phyloP scores from a whole-genome alignment of 805 yeast genomes.

The Torulaspora franciscae region DNA sequence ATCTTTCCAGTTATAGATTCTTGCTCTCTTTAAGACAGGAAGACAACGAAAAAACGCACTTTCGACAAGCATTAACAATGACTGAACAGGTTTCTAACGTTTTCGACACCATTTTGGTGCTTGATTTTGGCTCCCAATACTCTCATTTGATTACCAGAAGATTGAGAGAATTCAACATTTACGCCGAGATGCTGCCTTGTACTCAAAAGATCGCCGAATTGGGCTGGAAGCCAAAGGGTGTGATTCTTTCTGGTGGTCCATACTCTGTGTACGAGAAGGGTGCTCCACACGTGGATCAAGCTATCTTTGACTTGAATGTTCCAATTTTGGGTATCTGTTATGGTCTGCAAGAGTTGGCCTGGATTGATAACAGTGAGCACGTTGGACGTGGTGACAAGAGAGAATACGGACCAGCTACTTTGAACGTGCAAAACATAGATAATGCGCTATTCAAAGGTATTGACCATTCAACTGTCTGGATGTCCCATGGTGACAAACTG shows the following conservation, averaged over 20 bases:
- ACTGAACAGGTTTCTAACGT: constrained; percentile 68
- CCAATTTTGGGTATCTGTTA: constrained; percentile 97
- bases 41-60: neutral
- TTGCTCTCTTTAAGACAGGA: neutral
- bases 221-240: constrained; percentile 93
- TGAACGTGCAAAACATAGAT: constrained; percentile 61
- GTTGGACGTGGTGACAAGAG: constrained; percentile 96
- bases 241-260: constrained; percentile 94
- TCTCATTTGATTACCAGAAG: constrained; percentile 95
- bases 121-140: constrained; percentile 98
- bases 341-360: constrained; percentile 98
- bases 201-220: constrained; percentile 93
- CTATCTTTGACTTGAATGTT: constrained; percentile 80
- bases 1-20: neutral
- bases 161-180: constrained; percentile 94
- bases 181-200: constrained; percentile 99
- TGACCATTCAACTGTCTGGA: constrained; percentile 96
- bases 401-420: constrained; percentile 95
- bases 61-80: constrained; percentile 4
- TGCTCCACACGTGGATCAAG: constrained; percentile 97
- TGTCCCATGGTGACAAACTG: constrained; percentile 98
- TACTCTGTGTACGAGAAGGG: constrained; percentile 94
- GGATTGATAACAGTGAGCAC: constrained; percentile 79
- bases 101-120: constrained; percentile 93
- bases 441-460: constrained; percentile 81